Percentiles rank a stretch among this genome's conserved stretches.
These are phyloP conservation scores for Aspergillus chevalieri DNA, from an alignment of 2,329 filamentous ascomycete species.

Conservation along the genomic window DNA sequence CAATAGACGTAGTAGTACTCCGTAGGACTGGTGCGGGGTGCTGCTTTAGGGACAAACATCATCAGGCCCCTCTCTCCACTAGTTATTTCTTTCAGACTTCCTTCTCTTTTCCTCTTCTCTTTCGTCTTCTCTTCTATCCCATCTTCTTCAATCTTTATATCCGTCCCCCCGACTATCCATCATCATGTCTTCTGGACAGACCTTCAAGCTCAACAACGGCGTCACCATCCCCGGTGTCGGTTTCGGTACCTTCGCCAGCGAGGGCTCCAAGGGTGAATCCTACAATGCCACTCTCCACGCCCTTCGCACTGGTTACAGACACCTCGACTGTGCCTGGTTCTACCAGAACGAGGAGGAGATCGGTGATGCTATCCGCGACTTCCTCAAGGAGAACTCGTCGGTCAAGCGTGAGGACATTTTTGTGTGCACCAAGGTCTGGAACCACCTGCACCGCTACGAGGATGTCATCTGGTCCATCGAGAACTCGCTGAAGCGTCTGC, in stretches of 20 bases:
- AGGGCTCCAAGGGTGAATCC: constrained; percentile 55
- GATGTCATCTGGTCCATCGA: constrained; percentile 49
- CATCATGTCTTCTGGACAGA: constrained; percentile 51
- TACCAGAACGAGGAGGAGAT: constrained; percentile 52
- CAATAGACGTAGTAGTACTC: constrained; percentile 12
- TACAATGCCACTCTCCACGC: constrained; percentile 50
- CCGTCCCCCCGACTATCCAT: constrained; percentile 3
- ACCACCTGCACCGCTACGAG: constrained; percentile 45
- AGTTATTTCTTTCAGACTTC: constrained; percentile 2
- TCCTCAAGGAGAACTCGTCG: constrained; percentile 44
- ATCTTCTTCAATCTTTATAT: constrained; percentile 3
- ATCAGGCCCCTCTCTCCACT: constrained; percentile 6
- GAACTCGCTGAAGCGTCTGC: constrained; percentile 58
- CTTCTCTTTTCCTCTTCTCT: constrained; percentile 2
- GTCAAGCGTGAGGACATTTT: constrained; percentile 48
- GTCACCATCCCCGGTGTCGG: constrained; percentile 58
- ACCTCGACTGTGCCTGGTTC: constrained; percentile 52
- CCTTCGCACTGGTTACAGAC: constrained; percentile 47
- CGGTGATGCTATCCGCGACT: constrained; percentile 49
- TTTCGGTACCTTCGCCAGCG: constrained; percentile 62
- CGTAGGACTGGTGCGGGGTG: neutral
- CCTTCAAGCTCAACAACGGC: constrained; percentile 52
- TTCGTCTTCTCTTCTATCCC: constrained; percentile 4
- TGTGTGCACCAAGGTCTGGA: constrained; percentile 50
- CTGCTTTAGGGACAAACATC: neutral